Conservation (phyloP, 2,329 filamentous ascomycete species). For the Aspergillus sergii region DNA sequence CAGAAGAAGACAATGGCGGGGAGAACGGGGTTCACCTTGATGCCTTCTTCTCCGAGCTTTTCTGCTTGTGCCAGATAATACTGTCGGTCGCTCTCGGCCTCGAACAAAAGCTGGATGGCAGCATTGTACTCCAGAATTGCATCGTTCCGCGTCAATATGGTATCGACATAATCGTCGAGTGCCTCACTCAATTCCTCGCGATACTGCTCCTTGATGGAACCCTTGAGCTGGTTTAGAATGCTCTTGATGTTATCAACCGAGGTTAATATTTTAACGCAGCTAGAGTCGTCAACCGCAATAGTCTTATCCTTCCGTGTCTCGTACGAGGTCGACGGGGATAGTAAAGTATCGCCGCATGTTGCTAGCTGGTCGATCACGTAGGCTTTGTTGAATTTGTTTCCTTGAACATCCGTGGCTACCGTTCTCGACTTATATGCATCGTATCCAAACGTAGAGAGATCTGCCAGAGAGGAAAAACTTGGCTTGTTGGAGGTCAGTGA, state of each 20-base stretch:
- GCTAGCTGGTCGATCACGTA: not conserved
- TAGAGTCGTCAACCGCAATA: not conserved
- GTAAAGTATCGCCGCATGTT: not conserved
- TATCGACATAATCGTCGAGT: not conserved
- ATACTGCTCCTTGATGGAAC: not conserved
- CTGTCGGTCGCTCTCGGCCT: not conserved
- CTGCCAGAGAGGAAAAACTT: not conserved
- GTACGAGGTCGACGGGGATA: not conserved
- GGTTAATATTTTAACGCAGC: too few species aligned
- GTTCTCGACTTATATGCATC: not conserved
- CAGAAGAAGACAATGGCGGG: not conserved
- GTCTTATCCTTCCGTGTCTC: not conserved
- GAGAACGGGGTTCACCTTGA: not conserved
- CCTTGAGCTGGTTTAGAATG: not conserved
- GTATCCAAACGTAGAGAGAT: not conserved
- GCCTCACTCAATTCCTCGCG: not conserved
- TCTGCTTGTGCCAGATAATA: not conserved
- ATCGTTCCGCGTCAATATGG: not conserved
- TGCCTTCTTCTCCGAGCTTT: not conserved
- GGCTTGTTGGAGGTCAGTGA: not conserved
- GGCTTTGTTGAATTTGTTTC: not conserved
- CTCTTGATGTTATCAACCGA: not conserved
- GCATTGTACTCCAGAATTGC: not conserved
- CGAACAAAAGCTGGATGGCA: not conserved
- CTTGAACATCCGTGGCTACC: not conserved